Conservation (phyloP, 192 early-diverging fungal species). For the Globomyces pollinis-pini region DNA sequence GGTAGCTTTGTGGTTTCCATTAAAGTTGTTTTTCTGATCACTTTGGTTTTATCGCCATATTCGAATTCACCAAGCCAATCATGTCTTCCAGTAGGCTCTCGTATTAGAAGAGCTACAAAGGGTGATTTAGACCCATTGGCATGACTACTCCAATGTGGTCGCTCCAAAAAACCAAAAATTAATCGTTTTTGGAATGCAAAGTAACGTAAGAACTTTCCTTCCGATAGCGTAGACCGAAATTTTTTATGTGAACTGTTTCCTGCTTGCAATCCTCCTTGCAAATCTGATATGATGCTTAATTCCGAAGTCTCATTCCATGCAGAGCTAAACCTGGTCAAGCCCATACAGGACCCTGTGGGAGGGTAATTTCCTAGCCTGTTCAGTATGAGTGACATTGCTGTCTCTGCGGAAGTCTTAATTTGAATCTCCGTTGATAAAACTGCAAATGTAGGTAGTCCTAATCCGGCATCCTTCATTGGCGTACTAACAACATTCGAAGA, state of each 20-base stretch:
- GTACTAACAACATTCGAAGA: constrained; percentile 11
- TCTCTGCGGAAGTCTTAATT: constrained; percentile 68
- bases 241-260: not conserved
- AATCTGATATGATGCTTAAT: not conserved
- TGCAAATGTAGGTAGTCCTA: constrained; percentile 48
- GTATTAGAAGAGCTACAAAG: constrained; percentile 47
- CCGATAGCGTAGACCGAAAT: constrained; percentile 11
- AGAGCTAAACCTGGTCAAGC: constrained; percentile 53
- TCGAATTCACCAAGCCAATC: constrained; percentile 53
- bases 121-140: constrained; percentile 18
- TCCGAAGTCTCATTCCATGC: constrained; percentile 53
- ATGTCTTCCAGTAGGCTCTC: constrained; percentile 65
- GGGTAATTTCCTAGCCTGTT: constrained; percentile 70
- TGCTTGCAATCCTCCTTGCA: not conserved
- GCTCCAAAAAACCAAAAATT: constrained; percentile 62
- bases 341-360: constrained; percentile 50
- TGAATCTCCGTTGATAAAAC: constrained; percentile 38
- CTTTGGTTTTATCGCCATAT: constrained; percentile 29
- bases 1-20: not conserved
- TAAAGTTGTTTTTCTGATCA: not conserved
- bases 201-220: constrained; percentile 47
- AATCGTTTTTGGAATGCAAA: constrained; percentile 62
- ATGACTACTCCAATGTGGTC: constrained; percentile 27
- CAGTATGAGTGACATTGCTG: constrained; percentile 58
- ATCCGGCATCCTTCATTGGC: constrained; percentile 31